phyloP scores from a whole-genome alignment of 164 flowering plant genomes.

The Tetrastigma voinierianum region DNA sequence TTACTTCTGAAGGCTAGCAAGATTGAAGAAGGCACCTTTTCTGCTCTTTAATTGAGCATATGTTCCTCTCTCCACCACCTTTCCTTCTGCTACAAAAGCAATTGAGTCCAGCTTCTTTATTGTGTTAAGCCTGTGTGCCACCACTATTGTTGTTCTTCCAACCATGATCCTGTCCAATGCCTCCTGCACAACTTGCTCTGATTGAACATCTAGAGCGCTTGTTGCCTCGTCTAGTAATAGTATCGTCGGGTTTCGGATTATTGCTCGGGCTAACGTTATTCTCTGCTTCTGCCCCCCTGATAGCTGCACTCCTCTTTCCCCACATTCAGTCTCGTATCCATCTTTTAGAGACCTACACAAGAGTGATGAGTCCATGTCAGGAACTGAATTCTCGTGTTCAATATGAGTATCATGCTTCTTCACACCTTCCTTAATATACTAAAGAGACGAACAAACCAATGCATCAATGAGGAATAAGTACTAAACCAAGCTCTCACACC shows the following conservation, averaged over 20 bases:
- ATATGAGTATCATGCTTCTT: too few species aligned
- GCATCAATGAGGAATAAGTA: too few species aligned
- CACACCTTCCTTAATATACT: too few species aligned
- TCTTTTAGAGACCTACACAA: constrained; percentile 63
- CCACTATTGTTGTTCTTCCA: constrained; percentile 75
- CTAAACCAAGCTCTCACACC: too few species aligned
- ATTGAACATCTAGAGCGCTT: constrained; percentile 83
- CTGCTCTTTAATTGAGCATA: constrained; percentile 61
- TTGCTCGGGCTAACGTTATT: constrained; percentile 87
- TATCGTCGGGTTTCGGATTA: constrained; percentile 66
- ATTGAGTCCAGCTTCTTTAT: constrained; percentile 69
- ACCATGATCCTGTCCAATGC: constrained; percentile 79
- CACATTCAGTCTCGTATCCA: constrained; percentile 85
- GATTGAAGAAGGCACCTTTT: constrained; percentile 75
- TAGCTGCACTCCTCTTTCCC: constrained; percentile 85
- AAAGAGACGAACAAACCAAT: too few species aligned
- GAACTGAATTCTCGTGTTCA: too few species aligned
- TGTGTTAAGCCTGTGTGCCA: constrained; percentile 90
- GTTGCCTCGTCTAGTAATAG: constrained; percentile 89
- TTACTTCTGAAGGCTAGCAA: constrained; percentile 47
- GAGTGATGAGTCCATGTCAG: neutral
- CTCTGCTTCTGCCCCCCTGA: constrained; percentile 96
- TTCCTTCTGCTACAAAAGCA: constrained; percentile 76
- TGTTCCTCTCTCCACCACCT: constrained; percentile 69
- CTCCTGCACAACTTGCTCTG: constrained; percentile 85